Conservation (phyloP, 345 rosid species). For the Lepidium aucheri region DNA sequence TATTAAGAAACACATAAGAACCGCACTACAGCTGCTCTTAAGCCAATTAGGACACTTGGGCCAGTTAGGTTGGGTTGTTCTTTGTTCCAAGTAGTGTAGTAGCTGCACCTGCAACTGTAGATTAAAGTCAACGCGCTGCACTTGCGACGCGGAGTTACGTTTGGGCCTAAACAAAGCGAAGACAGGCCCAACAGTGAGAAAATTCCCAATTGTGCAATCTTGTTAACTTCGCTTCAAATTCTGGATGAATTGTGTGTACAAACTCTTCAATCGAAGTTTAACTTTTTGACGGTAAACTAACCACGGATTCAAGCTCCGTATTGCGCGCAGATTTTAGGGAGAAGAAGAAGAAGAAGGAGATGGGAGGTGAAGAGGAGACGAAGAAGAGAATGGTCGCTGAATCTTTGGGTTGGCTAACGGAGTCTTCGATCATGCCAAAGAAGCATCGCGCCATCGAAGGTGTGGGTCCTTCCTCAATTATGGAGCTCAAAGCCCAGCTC, state of each 20-base stretch:
- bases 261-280: background rate
- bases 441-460: slow-evolving; percentile 84
- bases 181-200: background rate
- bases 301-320: slow-evolving; percentile 3
- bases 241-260: background rate
- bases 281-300: background rate
- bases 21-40: too few relatives aligned
- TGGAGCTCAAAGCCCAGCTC: slow-evolving; percentile 90
- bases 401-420: slow-evolving; percentile 94
- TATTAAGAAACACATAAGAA: too few relatives aligned
- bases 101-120: slow-evolving; percentile 31
- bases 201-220: too few relatives aligned
- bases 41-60: slow-evolving; percentile 35
- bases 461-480: slow-evolving; percentile 75
- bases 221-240: background rate
- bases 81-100: slow-evolving; percentile 63
- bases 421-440: slow-evolving; percentile 84
- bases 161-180: background rate
- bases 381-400: slow-evolving; percentile 65
- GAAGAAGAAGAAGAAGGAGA: background rate
- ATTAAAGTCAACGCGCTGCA: background rate
- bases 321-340: background rate
- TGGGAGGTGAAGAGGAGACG: slow-evolving; percentile 37
- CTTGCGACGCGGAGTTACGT: background rate
- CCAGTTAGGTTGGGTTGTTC: slow-evolving; percentile 58